Evolutionary conservation across 768 basidiomycete species (phyloP), one percentile per base, ranked within the genome.

Genomic region (Lentinula sp.): DNA sequence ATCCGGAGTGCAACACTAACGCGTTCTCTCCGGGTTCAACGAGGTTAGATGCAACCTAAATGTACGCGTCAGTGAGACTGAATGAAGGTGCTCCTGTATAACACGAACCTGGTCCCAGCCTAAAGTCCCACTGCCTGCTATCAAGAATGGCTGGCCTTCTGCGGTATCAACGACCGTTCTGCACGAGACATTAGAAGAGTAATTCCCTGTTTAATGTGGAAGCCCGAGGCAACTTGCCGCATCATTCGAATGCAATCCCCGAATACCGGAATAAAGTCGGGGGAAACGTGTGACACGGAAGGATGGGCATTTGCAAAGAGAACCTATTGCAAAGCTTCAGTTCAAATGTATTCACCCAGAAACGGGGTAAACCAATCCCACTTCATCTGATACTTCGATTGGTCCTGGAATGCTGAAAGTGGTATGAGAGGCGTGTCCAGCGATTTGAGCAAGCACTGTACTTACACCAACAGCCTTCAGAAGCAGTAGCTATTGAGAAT

Each of bases 231-330:
- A 45, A 68, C 79, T 59, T 65, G 83, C 88, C 89, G 79, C 37
- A 87, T 88, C 87, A 95, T 86, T 56, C 88, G 85, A 65, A 98
- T 83, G 72, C 87, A 90, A 67, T 96, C 91, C 37, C 93, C 91
- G 64, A 98, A 93, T 59, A 92, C 84, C 18, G 88, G 83, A 40
- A 93, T 82, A 71, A 99, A 98, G 35, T 93, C 94, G 11, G 87
- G 83, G 31, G 92, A 89, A 67, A 94, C 85, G 72, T 98, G 95
- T 57, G 90, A 91, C 80, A 94, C 81, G 58, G 88, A 84, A 0
- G 94, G 93, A 67, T 91, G 92, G 0, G 97, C 96, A 79, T 98
- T 98, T 68, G 95, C 94, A 67, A 79, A 87, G 65, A 98, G 87
- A 62, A 98, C 95, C 82, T 89, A 65, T 59, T 48, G 21, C 39